Base-by-base conservation (phyloP, 495 filamentous ascomycete species). In the Aspergillus carlsbadensis region DNA sequence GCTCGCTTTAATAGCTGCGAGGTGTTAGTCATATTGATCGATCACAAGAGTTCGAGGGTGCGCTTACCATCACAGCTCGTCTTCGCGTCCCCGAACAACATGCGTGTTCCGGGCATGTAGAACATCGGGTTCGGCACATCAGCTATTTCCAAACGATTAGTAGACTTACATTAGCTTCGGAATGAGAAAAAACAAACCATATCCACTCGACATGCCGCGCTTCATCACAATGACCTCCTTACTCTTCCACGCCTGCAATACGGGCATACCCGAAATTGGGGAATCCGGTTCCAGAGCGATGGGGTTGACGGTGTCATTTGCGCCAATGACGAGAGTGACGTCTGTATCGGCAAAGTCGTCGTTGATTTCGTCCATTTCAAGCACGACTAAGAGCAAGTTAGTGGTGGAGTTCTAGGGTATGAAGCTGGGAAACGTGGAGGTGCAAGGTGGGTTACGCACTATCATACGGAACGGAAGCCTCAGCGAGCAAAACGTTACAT, bases 281-380 rank as follows among this genome's bases (percentile, higher is more conserved):
- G 85, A 89, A 52, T 87, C 87, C 1, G 85, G 83, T 65, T 93
- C 88, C 55, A 92, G 69, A 5, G 89, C 88, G 64, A 90, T 91
- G 0, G 89, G 89, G 58, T 93, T 93, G 10, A 93, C 89, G 0
- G 89, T 92, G 59, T 93, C 89, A 61, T 93, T 93, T 10, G 89
- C 89, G 5, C 89, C 89, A 60, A 93, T 93, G 10, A 93, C 88
- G 2, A 93, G 79, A 6, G 88, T 90, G n/a, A 93, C 79, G 60
- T 92, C 89, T 0, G 89, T 91, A 35, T 91, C 86, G 34, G 74
- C 63, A 70, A 93, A 93, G 67, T 92, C 89, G 46, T 93, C 89
- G 70, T 93, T 93, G 71, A 93, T 92, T 70, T 93, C 89, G 67
- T 92, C 89, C 89, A 92, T 92, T 72, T 93, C 89, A 15, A 91